Evolutionary conservation across 192 early-diverging fungal genomes (phyloP).

Genomic region (Entomortierella beljakovae): DNA sequence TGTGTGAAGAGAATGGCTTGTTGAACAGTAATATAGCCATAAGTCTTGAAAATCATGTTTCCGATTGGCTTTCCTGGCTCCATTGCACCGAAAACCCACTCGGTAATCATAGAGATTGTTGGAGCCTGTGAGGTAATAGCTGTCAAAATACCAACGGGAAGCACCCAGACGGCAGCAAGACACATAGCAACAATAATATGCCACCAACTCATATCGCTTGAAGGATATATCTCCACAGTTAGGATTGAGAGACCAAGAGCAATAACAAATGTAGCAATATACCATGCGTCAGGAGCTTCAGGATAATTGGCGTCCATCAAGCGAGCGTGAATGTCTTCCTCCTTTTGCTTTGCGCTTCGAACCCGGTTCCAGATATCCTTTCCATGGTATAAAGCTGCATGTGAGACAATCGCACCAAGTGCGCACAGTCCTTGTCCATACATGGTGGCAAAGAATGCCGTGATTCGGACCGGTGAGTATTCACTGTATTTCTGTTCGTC

Average conservation of each 20-base stretch:
- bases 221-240: conserved; percentile 58
- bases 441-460: conserved; percentile 72
- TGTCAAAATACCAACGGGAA: conserved; percentile 74
- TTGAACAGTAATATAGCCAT: conserved; percentile 66
- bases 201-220: conserved; percentile 72
- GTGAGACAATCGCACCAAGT: conserved; percentile 74
- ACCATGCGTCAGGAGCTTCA: conserved; percentile 87
- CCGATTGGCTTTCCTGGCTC: conserved; percentile 70
- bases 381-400: conserved; percentile 72
- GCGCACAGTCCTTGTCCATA: conserved; percentile 78
- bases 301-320: conserved; percentile 81
- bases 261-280: conserved; percentile 64
- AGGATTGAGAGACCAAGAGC: conserved; percentile 64
- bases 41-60: conserved; percentile 80
- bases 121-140: conserved; percentile 71
- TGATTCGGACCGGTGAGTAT: conserved; percentile 76
- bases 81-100: conserved; percentile 75
- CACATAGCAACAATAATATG: conserved; percentile 62
- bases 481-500: conserved; percentile 64
- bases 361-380: conserved; percentile 71
- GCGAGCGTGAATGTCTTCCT: conserved; percentile 80
- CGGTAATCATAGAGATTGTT: conserved; percentile 72
- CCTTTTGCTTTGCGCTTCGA: conserved; percentile 65
- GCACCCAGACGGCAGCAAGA: conserved; percentile 61
- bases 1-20: conserved; percentile 72